These are phyloP conservation scores for Kodamaea plutei DNA, from an alignment of 1,139 yeast genomes.

Conservation along the genomic window DNA sequence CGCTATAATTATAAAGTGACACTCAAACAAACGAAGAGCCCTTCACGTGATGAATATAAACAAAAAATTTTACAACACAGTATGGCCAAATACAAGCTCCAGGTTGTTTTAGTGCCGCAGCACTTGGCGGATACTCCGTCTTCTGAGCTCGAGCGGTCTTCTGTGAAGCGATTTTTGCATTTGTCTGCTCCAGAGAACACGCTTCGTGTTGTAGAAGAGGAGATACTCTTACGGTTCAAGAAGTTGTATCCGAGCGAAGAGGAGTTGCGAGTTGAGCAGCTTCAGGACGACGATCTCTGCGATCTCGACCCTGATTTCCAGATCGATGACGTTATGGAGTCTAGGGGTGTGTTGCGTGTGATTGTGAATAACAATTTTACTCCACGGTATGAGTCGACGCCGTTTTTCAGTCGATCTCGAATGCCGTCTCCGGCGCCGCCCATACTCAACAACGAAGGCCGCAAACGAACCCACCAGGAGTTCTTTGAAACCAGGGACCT, in stretches of 20 bases:
- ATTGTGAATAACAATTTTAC: constrained; percentile 34
- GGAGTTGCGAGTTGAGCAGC: constrained; percentile 46
- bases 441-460: constrained; percentile 14
- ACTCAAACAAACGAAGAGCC: too few relatives aligned
- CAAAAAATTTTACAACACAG: not conserved
- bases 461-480: constrained; percentile 20
- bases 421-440: constrained; percentile 12
- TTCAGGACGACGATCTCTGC: constrained; percentile 63
- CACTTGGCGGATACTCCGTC: constrained; percentile 16
- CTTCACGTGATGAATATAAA: not conserved
- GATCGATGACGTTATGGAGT: constrained; percentile 58
- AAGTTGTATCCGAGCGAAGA: constrained; percentile 63
- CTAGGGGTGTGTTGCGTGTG: constrained; percentile 53
- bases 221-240: constrained; percentile 47
- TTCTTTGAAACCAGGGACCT: constrained; percentile 26
- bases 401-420: constrained; percentile 11
- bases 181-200: constrained; percentile 46
- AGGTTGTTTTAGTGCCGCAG: constrained; percentile 37
- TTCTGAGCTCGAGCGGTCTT: constrained; percentile 10
- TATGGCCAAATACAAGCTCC: constrained; percentile 33
- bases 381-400: constrained; percentile 6
- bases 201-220: constrained; percentile 46
- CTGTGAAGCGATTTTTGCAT: constrained; percentile 46
- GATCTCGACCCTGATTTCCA: constrained; percentile 75
- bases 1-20: too few relatives aligned